These are phyloP conservation scores for Mycosphaerelloides madeirae DNA, from an alignment of 2,329 filamentous ascomycete species.

Conservation along the genomic window DNA sequence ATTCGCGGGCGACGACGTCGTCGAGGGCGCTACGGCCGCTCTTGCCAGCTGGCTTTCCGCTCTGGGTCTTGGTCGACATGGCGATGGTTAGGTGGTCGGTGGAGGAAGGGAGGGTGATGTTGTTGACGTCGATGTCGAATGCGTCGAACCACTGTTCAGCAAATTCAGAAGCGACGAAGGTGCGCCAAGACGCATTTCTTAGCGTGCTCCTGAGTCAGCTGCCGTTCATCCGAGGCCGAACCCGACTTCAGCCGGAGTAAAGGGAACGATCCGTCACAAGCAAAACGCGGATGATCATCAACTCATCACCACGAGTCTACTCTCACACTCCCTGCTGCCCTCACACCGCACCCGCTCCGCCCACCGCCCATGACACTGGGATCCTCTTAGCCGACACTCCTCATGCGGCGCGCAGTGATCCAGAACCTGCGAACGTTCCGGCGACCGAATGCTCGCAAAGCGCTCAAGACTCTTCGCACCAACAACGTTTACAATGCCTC, in stretches of 20 bases:
- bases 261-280: too few species aligned
- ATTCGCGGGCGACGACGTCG: slow-evolving; percentile 99
- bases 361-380: background rate
- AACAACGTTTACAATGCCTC: slow-evolving; percentile 39
- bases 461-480: slow-evolving; percentile 47
- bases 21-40: slow-evolving; percentile 90
- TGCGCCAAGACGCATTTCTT: too few species aligned
- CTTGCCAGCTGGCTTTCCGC: slow-evolving; percentile 63
- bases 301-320: too few species aligned
- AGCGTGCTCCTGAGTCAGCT: too few species aligned
- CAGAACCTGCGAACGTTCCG: slow-evolving; percentile 65
- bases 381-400: slow-evolving; percentile 16
- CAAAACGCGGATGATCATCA: too few species aligned
- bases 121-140: too few species aligned
- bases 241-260: too few species aligned
- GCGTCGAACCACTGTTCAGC: too few species aligned
- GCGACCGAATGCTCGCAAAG: slow-evolving; percentile 58
- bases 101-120: slow-evolving; percentile 3
- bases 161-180: too few species aligned
- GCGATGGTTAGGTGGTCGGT: slow-evolving; percentile 15
- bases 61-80: slow-evolving; percentile 42
- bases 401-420: slow-evolving; percentile 70
- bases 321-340: too few species aligned
- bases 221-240: too few species aligned
- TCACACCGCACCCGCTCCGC: too few species aligned